Evolutionary conservation across 2,329 filamentous ascomycete species (phyloP).

Genomic region (Aspergillus versicolor): DNA sequence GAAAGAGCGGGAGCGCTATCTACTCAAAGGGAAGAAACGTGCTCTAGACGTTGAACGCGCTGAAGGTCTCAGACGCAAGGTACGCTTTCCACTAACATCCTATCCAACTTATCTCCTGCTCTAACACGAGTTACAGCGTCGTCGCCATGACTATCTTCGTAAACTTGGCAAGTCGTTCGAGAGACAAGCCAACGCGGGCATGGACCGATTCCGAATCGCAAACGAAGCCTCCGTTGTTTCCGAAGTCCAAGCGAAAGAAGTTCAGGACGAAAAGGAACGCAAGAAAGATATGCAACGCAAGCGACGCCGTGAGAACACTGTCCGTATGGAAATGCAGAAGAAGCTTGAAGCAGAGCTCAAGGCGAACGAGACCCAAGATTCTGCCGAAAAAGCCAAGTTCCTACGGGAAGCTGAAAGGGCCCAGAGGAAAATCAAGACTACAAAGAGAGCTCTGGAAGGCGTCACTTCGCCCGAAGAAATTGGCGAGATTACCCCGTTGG

Average conservation of each 20-base stretch:
- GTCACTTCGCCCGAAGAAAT: slow-evolving; percentile 73
- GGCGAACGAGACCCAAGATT: slow-evolving; percentile 75
- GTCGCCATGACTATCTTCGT: slow-evolving; percentile 56
- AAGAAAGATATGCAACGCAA: slow-evolving; percentile 99
- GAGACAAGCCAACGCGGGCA: slow-evolving; percentile 68
- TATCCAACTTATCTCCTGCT: not conserved
- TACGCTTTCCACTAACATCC: slow-evolving; percentile 40
- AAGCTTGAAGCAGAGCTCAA: slow-evolving; percentile 75
- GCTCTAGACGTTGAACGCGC: slow-evolving; percentile 62
- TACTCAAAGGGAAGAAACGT: slow-evolving; percentile 62
- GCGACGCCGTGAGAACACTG: slow-evolving; percentile 88
- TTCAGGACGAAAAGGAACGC: slow-evolving; percentile 93
- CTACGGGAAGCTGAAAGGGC: slow-evolving; percentile 84
- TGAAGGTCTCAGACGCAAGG: slow-evolving; percentile 65
- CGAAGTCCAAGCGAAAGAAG: slow-evolving; percentile 84
- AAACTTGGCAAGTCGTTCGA: slow-evolving; percentile 60
- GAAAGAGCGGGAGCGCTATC: slow-evolving; percentile 54
- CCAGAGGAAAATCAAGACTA: slow-evolving; percentile 89
- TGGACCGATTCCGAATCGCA: slow-evolving; percentile 71
- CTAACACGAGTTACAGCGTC: slow-evolving; percentile 51
- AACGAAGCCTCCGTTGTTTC: slow-evolving; percentile 79
- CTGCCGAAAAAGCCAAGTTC: slow-evolving; percentile 76
- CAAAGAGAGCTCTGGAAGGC: slow-evolving; percentile 81
- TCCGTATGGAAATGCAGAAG: slow-evolving; percentile 83
- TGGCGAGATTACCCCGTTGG: slow-evolving; percentile 67